phyloP scores from a whole-genome alignment of 345 rosid species.

The Melastoma malabathricum region DNA sequence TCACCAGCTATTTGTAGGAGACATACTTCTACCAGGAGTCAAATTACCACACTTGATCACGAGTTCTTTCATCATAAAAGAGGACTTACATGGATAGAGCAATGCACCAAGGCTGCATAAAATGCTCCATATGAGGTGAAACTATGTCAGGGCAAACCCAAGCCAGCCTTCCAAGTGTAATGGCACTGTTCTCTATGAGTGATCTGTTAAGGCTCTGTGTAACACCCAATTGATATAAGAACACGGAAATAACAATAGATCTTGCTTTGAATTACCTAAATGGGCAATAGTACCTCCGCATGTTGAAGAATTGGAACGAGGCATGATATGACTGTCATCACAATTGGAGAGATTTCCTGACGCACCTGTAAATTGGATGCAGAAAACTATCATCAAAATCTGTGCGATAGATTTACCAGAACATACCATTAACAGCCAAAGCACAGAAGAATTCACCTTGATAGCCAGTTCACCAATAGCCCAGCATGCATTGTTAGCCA shows the following conservation, averaged over 20 bases:
- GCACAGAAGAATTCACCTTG: slow-evolving; percentile 34
- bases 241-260: background rate
- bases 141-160: slow-evolving; percentile 97
- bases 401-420: background rate
- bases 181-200: slow-evolving; percentile 88
- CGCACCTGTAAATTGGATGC: slow-evolving; percentile 44
- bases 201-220: slow-evolving; percentile 76
- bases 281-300: slow-evolving; percentile 36
- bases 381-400: background rate
- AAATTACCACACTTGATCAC: slow-evolving; percentile 1
- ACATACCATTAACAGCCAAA: background rate
- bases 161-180: slow-evolving; percentile 93
- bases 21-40: background rate
- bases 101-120: slow-evolving; percentile 92
- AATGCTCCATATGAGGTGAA: slow-evolving; percentile 98
- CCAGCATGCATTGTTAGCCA: slow-evolving; percentile 98
- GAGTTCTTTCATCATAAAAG: background rate
- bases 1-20: background rate
- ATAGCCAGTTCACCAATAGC: slow-evolving; percentile 95
- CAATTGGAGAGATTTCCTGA: slow-evolving; percentile 83
- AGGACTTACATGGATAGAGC: slow-evolving; percentile 71
- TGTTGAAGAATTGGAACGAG: slow-evolving; percentile 71
- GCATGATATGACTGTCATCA: slow-evolving; percentile 54
- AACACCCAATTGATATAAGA: slow-evolving; percentile 8
- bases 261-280: background rate